Evolutionary conservation across 2,329 filamentous ascomycete genomes (phyloP).

Genomic region (Metarhizium rileyi): DNA sequence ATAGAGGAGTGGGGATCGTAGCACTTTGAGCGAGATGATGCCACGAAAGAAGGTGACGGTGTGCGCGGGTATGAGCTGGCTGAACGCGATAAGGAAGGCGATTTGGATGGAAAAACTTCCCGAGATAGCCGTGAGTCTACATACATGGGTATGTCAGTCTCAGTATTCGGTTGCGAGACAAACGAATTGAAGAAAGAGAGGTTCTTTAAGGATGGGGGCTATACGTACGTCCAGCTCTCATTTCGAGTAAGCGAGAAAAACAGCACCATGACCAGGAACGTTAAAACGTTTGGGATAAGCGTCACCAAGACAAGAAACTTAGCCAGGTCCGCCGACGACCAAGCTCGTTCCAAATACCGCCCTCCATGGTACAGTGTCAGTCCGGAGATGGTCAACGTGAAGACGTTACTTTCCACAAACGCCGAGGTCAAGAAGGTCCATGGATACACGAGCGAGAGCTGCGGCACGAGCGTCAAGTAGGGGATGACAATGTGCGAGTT

Average conservation of each 20-base stretch:
- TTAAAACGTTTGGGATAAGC: conserved; percentile 69
- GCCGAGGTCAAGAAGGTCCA: conserved; percentile 87
- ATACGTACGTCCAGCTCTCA: conserved; percentile 57
- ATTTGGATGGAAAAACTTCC: conserved; percentile 86
- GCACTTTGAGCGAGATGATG: conserved; percentile 78
- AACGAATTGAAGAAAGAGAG: background rate
- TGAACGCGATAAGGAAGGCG: conserved; percentile 91
- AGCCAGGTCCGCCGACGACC: conserved; percentile 84
- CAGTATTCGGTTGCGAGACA: background rate
- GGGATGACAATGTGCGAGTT: conserved; percentile 63
- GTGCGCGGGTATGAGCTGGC: conserved; percentile 93
- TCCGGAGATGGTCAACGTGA: conserved; percentile 69
- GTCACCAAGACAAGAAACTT: conserved; percentile 77
- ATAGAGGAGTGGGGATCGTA: conserved; percentile 60
- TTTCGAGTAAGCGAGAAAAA: conserved; percentile 62
- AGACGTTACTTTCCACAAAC: conserved; percentile 86
- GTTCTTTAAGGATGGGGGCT: too few species aligned
- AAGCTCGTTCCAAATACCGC: conserved; percentile 89
- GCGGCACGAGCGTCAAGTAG: conserved; percentile 80
- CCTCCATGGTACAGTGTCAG: conserved; percentile 84
- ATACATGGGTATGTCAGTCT: background rate
- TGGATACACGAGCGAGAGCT: conserved; percentile 74
- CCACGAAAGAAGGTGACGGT: conserved; percentile 91
- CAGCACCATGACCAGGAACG: conserved; percentile 63
- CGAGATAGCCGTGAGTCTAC: conserved; percentile 68